A percentile compares a stretch with the other conserved stretches of the same genome.
Conservation (phyloP, 2,329 filamentous ascomycete species). For the Aspergillus ustus region DNA sequence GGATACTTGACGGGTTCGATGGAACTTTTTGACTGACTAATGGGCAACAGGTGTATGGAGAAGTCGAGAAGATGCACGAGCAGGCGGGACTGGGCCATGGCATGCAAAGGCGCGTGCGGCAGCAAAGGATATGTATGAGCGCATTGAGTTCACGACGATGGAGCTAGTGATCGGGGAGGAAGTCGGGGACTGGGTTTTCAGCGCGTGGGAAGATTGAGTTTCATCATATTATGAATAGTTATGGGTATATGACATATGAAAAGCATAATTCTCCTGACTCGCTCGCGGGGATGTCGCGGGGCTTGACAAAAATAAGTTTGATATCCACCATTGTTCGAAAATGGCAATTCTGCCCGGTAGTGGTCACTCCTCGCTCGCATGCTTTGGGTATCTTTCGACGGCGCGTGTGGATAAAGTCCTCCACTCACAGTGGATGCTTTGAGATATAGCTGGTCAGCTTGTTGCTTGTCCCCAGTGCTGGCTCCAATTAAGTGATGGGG, state of each 20-base stretch:
- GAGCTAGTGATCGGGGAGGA: conserved; percentile 70
- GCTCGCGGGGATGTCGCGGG: neutral
- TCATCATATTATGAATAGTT: neutral
- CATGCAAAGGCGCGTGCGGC: conserved; percentile 58
- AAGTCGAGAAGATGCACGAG: conserved; percentile 63
- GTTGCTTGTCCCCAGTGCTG: neutral
- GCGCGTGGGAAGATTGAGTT: conserved; percentile 53
- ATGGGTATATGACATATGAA: neutral
- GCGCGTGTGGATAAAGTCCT: neutral
- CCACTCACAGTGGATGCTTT: conserved; percentile 10
- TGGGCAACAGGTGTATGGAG: conserved; percentile 64
- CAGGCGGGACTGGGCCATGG: conserved; percentile 62
- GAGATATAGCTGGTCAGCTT: neutral
- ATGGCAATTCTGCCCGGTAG: conserved; percentile 14
- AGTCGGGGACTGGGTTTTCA: conserved; percentile 66
- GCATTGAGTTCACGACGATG: conserved; percentile 70
- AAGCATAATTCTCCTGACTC: neutral
- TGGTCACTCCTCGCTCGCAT: neutral
- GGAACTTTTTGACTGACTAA: neutral
- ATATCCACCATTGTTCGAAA: neutral
- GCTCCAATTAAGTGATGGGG: neutral
- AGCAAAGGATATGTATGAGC: conserved; percentile 57
- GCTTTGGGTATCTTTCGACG: conserved; percentile 17
- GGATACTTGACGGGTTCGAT: neutral
- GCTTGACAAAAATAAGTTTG: neutral